A percentile compares a stretch with the other conserved stretches of the same genome.
Evolutionary conservation across 1,284 basidiomycete species (phyloP).

Genomic region (Boletus smithii): DNA sequence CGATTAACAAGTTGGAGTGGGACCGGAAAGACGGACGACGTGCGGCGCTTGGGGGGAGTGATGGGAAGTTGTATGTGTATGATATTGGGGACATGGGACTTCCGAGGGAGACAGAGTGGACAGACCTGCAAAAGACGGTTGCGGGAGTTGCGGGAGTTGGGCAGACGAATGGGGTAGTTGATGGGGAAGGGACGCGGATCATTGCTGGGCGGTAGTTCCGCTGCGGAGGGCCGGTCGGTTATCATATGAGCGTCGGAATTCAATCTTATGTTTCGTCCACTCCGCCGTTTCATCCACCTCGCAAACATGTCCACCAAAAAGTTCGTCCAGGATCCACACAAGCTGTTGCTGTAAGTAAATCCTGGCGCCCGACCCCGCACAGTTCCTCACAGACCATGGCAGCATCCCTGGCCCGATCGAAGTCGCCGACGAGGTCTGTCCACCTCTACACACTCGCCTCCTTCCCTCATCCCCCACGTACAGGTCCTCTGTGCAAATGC

Average conservation of each 20-base stretch:
- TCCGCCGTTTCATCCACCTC: constrained; percentile 10
- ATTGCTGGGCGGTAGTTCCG: constrained; percentile 42
- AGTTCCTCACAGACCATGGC: background rate
- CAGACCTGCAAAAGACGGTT: constrained; percentile 81
- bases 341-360: constrained; percentile 70
- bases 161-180: constrained; percentile 51
- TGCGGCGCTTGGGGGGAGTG: constrained; percentile 85
- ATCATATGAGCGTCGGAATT: too few relatives aligned
- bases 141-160: constrained; percentile 56
- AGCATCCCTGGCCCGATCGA: constrained; percentile 85
- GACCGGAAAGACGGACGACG: constrained; percentile 83
- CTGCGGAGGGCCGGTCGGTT: background rate
- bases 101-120: constrained; percentile 85
- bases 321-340: constrained; percentile 53
- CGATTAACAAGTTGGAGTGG: constrained; percentile 95
- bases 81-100: constrained; percentile 89
- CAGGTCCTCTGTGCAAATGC: constrained; percentile 79
- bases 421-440: constrained; percentile 69
- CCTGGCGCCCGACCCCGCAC: too few relatives aligned
- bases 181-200: constrained; percentile 42
- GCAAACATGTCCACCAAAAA: too few relatives aligned
- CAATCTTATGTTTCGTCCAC: too few relatives aligned
- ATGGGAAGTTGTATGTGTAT: constrained; percentile 91
- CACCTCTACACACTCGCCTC: constrained; percentile 18
- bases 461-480: background rate